These are phyloP conservation scores for Marasmius sp. DNA, from an alignment of 1,284 basidiomycete genomes.

Conservation along the genomic window DNA sequence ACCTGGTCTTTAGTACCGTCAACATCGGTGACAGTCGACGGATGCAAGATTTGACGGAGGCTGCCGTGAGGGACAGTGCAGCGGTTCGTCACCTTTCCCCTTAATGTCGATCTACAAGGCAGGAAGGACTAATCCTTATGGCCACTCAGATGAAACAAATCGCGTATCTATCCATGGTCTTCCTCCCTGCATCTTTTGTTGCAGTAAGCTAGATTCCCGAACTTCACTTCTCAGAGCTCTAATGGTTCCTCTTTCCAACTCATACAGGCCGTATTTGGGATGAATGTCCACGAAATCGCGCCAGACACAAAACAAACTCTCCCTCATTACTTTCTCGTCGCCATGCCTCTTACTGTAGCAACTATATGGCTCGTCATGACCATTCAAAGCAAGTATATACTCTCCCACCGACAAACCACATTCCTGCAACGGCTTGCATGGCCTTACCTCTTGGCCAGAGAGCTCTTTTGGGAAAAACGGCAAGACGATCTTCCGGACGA, in stretches of 20 bases:
- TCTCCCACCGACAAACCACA: conserved; percentile 8
- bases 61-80: conserved; percentile 30
- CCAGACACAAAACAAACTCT: conserved; percentile 31
- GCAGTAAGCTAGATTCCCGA: conserved; percentile 26
- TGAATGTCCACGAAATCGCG: conserved; percentile 40
- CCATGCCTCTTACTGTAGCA: conserved; percentile 35
- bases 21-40: conserved; percentile 42
- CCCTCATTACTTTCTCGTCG: conserved; percentile 33
- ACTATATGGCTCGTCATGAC: conserved; percentile 44
- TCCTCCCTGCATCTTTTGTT: conserved; percentile 36
- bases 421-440: conserved; percentile 18
- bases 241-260: background rate
- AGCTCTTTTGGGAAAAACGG: background rate
- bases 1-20: conserved; percentile 47
- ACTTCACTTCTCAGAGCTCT: background rate
- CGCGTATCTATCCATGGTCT: conserved; percentile 37
- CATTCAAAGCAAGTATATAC: conserved; percentile 35
- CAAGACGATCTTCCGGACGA: no score
- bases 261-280: conserved; percentile 38
- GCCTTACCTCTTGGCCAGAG: conserved; percentile 14
- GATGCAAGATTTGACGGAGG: conserved; percentile 36
- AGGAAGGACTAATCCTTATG: no score
- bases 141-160: conserved; percentile 35
- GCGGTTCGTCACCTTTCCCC: background rate
- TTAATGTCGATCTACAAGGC: conserved; percentile 21